Base-by-base conservation (phyloP, 2,329 filamentous ascomycete species). In the Penicillium hesseltinei region DNA sequence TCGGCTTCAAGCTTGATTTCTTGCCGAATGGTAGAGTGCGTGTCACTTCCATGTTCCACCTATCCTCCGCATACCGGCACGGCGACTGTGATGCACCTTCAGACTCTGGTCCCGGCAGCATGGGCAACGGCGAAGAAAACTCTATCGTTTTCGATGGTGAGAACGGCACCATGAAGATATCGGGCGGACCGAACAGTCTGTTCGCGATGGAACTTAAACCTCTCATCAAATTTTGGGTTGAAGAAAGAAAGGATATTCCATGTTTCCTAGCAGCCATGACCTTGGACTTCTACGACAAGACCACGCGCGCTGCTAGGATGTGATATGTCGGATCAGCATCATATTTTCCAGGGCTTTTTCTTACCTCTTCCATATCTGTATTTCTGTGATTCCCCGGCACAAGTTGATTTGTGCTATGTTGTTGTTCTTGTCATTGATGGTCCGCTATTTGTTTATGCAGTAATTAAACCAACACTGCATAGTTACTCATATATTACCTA, bases 1-100 rank as follows among this genome's bases (percentile, higher is more conserved):
- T 99, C 0, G 94, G 94, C 0, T 99, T 92, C 89, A 93, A 93
- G 52, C 86, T 97, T 13, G 92, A 94, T 33, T 97, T 99, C 73
- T 88, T 97, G 72, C 92, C 92, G n/a, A 96, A 96, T 73, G 94
- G 94, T 42, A 93, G 96, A 69, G 95, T 97, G 76, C 88, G 91
- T 33, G 91, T 97, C 23, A 95, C 93, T 54, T 89, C 84, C 58
- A 89, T 93, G 63, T 95, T 93, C 71, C 90, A 89, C 71, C 88
- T 92, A 0, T 87, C 84, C 2, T 75, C 76, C 60, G 74, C 73
- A 11, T 78, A 78, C 56, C 65, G 75, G 49, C 75, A 77, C 49
- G 75, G 75, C 9, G 72, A 75, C 52, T 54, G 63, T 1, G 77
- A 85, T 73, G 71, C 82, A 7, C 85, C 89, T 54, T 87, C 89